A percentile compares a stretch with the other conserved stretches of the same genome.
These are phyloP conservation scores for Colletotrichum abscissum DNA, from an alignment of 2,329 filamentous ascomycete genomes.

Conservation along the genomic window DNA sequence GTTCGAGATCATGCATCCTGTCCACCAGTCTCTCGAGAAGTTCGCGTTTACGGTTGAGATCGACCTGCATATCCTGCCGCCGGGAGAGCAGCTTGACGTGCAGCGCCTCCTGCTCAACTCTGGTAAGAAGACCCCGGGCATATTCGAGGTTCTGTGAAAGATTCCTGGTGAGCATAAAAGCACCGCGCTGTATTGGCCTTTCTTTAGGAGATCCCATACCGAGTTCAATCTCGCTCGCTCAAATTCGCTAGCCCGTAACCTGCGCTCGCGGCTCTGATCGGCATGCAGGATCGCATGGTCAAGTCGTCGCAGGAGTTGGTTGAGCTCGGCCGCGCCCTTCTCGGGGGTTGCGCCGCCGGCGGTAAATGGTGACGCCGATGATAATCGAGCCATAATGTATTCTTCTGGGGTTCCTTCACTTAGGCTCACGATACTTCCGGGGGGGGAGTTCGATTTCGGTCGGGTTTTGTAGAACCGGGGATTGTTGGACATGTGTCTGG, in stretches of 20 bases:
- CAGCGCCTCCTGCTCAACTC: slow-evolving; percentile 75
- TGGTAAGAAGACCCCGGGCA: slow-evolving; percentile 75
- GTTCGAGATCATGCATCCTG: slow-evolving; percentile 74
- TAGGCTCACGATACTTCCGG: neutral
- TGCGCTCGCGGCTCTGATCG: slow-evolving; percentile 67
- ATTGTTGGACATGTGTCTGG: slow-evolving; percentile 25
- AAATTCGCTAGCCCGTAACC: slow-evolving; percentile 70
- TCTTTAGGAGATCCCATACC: slow-evolving; percentile 44
- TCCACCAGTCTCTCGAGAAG: slow-evolving; percentile 74
- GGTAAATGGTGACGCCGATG: slow-evolving; percentile 5
- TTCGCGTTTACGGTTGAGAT: slow-evolving; percentile 74
- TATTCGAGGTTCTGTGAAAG: slow-evolving; percentile 74
- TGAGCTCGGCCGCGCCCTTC: slow-evolving; percentile 61
- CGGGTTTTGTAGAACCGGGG: too few species aligned
- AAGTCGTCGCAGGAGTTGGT: slow-evolving; percentile 72
- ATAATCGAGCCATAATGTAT: slow-evolving; percentile 31
- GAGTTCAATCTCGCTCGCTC: slow-evolving; percentile 63
- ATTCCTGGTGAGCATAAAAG: neutral
- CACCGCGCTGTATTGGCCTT: too few species aligned
- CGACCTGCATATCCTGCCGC: slow-evolving; percentile 70
- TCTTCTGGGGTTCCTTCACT: neutral
- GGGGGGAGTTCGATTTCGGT: neutral
- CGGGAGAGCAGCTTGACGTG: slow-evolving; percentile 68
- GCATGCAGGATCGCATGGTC: slow-evolving; percentile 73
- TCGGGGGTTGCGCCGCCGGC: slow-evolving; percentile 39